Evolutionary conservation across 129 eudicot species (phyloP).

Genomic region (Oenanthe sinensis): DNA sequence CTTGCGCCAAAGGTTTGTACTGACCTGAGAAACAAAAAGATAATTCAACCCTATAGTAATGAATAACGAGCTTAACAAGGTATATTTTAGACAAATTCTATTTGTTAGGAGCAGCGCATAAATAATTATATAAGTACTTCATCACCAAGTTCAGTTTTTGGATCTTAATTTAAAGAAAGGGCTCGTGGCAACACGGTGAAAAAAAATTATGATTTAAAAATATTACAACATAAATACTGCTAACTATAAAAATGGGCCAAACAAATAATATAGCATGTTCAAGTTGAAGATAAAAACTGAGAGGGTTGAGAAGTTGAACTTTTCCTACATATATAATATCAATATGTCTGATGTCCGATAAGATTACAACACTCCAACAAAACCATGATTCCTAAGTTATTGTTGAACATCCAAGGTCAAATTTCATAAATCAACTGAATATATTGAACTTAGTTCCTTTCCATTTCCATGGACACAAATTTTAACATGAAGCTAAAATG

Average conservation of each 20-base stretch:
- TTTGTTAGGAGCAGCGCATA: not conserved
- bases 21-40: constrained; percentile 41
- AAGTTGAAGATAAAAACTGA: not conserved
- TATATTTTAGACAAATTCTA: not conserved
- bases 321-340: not conserved
- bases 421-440: not conserved
- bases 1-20: constrained; percentile 75
- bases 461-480: not conserved
- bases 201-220: not conserved
- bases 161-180: not conserved
- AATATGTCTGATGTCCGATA: not conserved
- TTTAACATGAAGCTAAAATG: not conserved
- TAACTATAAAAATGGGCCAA: not conserved
- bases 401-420: not conserved
- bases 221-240: not conserved
- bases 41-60: not conserved
- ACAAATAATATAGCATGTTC: no score
- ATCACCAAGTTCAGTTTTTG: not conserved
- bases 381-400: not conserved
- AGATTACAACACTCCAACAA: not conserved
- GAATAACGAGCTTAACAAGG: not conserved
- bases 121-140: not conserved
- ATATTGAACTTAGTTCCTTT: not conserved
- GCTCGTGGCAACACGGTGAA: not conserved
- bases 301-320: not conserved